A percentile compares a stretch with the other conserved stretches of the same genome.
Evolutionary conservation across 1,284 basidiomycete genomes (phyloP).

Genomic region (Ustilago crameri): DNA sequence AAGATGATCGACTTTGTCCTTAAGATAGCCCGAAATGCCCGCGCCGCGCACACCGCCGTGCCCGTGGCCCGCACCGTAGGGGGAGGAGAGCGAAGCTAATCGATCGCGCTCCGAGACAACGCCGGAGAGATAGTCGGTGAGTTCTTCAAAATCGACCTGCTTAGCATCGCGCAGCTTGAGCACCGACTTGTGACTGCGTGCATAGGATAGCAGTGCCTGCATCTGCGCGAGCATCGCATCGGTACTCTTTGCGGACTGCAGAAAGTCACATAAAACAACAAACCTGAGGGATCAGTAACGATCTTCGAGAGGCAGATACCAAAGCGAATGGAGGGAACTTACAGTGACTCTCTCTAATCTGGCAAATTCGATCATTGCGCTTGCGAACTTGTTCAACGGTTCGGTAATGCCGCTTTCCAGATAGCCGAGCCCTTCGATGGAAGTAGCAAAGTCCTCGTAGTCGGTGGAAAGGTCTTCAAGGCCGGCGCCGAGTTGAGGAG

Average conservation of each 20-base stretch:
- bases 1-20: slow-evolving; percentile 89
- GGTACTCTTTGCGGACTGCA: slow-evolving; percentile 55
- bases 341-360: slow-evolving; percentile 55
- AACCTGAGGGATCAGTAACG: no score
- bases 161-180: slow-evolving; percentile 96
- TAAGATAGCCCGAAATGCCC: slow-evolving; percentile 81
- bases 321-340: slow-evolving; percentile 15
- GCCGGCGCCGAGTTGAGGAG: slow-evolving; percentile 52
- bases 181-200: slow-evolving; percentile 86
- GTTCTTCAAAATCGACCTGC: slow-evolving; percentile 97
- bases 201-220: slow-evolving; percentile 88
- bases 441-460: slow-evolving; percentile 94
- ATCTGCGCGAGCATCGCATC: slow-evolving; percentile 84
- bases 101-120: slow-evolving; percentile 91
- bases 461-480: slow-evolving; percentile 79
- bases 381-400: slow-evolving; percentile 93
- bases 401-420: slow-evolving; percentile 98
- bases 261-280: background rate
- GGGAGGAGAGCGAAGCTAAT: slow-evolving; percentile 70
- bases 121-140: slow-evolving; percentile 91
- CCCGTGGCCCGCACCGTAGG: slow-evolving; percentile 57
- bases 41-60: slow-evolving; percentile 74
- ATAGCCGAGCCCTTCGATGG: slow-evolving; percentile 94
- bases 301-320: background rate
- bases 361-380: slow-evolving; percentile 83